Evolutionary conservation across 176 grass and related monocot genomes (phyloP).

Genomic region (Tillandsia fasciculata): DNA sequence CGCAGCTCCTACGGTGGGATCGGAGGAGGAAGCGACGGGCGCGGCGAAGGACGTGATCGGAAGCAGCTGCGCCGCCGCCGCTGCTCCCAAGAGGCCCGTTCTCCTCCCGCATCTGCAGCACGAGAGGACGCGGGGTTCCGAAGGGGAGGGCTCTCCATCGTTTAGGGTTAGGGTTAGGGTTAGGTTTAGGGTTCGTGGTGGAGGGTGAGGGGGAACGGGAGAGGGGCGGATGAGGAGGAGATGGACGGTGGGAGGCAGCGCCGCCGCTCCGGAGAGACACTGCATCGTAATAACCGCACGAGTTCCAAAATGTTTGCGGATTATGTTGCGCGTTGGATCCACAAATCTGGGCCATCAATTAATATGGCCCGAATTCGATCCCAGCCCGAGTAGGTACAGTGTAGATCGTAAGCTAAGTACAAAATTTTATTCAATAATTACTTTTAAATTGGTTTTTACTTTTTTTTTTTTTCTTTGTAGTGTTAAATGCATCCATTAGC

Average conservation of each 20-base stretch:
- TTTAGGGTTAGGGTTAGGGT: background rate
- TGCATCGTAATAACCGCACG: background rate
- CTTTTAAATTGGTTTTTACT: too few species aligned
- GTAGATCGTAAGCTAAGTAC: too few species aligned
- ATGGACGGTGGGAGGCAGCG: background rate
- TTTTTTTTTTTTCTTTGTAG: too few species aligned
- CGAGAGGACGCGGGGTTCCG: background rate
- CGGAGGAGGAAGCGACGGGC: conserved; percentile 23
- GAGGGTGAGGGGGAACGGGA: background rate
- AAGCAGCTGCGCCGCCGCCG: conserved; percentile 27
- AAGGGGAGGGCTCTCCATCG: background rate
- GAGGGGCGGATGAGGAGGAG: background rate
- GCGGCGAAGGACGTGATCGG: conserved; percentile 11
- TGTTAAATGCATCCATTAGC: too few species aligned
- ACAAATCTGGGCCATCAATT: too few species aligned
- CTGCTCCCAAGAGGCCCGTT: conserved; percentile 28
- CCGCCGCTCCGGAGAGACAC: background rate
- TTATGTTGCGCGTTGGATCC: too few species aligned
- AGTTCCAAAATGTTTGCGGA: too few species aligned
- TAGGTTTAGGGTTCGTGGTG: background rate
- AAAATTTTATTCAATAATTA: too few species aligned
- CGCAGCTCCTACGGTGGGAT: conserved; percentile 34
- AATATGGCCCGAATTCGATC: too few species aligned
- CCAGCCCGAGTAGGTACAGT: too few species aligned
- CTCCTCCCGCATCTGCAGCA: conserved; percentile 37